Evolutionary conservation across 116 monocot species (phyloP), one percentile per base, ranked within the genome.

Genomic region (Dioscorea cayenensis): DNA sequence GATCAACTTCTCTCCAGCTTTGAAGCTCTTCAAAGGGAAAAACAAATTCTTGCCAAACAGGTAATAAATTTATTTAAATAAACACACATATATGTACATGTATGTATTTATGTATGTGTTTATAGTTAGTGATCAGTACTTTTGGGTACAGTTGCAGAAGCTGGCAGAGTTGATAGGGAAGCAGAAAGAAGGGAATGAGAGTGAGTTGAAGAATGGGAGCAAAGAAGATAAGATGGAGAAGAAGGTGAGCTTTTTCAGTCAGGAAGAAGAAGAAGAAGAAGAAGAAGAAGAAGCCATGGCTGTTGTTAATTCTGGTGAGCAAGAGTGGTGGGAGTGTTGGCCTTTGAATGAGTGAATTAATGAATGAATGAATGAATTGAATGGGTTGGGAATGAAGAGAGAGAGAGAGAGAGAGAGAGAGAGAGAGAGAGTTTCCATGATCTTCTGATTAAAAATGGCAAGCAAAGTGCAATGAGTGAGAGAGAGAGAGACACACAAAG

Each of bases 41-140:
- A 84, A 67, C 79, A 79, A n/a, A 14, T 61, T 19, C 84, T 88
- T 18, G 43, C 72, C 48, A 74, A 65, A 36, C 84, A 84, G 87
- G 87, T 85, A 58, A 32, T 32, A 32, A 32, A 32, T 32, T 32
- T 2, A 32, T 32, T 1, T 2, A 32, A 3, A 32, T 32, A 32
- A 1, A 32, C 2, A 32, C 32, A 32, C 2, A 32, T 3, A 29
- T 3, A 29, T 29, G 3, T 32, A 32, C 4, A 32, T 32, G 32
- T 32, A 32, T 32, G 32, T 32, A 32, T 32, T 32, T 32, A 32
- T 32, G 32, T 32, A 32, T 32, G 32, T 32, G 32, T 32, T 32
- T 32, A 32, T 32, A 32, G 3, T 32, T 32, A 4, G 32, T 32
- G 32, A 25, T 25, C 25, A 32, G 32, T 32, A 4, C 2, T 32